A percentile compares a stretch with the other conserved stretches of the same genome.
Conservation (phyloP, 345 rosid species). For the Bretschneidera sinensis region DNA sequence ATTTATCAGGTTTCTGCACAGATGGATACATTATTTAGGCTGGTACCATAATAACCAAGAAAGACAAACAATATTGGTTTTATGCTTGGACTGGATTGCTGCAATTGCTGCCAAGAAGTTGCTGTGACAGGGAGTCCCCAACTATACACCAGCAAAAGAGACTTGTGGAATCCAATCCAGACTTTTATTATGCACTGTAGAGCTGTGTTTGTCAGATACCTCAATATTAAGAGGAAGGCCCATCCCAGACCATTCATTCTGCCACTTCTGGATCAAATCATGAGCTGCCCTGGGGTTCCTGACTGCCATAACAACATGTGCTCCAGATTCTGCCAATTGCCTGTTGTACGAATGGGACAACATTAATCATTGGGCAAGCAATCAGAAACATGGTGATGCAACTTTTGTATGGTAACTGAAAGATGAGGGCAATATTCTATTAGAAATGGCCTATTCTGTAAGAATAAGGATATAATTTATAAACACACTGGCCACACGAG, state of each 20-base stretch:
- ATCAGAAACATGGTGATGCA: not conserved
- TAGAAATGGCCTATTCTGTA: too few relatives aligned
- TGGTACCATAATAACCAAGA: too few relatives aligned
- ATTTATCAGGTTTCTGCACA: not conserved
- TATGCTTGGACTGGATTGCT: not conserved
- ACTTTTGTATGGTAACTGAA: not conserved
- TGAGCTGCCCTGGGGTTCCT: constrained; percentile 73
- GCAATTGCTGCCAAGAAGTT: not conserved
- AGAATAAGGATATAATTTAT: too few relatives aligned
- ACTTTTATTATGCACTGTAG: not conserved
- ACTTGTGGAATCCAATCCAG: not conserved
- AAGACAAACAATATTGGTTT: too few relatives aligned
- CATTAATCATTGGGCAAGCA: not conserved
- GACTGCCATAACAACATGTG: constrained; percentile 96
- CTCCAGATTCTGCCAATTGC: constrained; percentile 95
- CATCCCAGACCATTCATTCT: constrained; percentile 58
- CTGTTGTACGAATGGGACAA: constrained; percentile 20
- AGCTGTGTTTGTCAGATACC: constrained; percentile 25
- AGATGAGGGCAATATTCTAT: not conserved
- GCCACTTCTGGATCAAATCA: constrained; percentile 78
- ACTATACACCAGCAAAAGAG: too few relatives aligned
- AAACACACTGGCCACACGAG: too few relatives aligned
- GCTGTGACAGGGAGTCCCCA: too few relatives aligned
- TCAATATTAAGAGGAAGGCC: constrained; percentile 81
- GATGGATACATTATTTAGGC: not conserved